phyloP scores from a whole-genome alignment of 179 eudicot species.

The Silene vulgaris region DNA sequence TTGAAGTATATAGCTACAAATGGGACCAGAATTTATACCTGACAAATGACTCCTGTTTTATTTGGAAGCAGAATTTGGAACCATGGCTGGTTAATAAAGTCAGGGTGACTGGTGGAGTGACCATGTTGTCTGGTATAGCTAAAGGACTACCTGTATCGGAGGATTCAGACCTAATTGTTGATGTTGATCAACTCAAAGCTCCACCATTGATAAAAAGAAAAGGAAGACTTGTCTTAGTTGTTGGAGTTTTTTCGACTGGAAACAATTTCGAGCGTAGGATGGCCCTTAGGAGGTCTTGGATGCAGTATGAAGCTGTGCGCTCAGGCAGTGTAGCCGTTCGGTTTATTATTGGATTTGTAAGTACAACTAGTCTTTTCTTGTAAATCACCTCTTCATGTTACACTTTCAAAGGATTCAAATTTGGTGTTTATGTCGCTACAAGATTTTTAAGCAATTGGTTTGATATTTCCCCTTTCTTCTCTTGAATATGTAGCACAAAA shows the following conservation, averaged over 20 bases:
- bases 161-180: slow-evolving; percentile 49
- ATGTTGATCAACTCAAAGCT: slow-evolving; percentile 59
- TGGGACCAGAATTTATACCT: neutral
- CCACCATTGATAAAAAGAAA: slow-evolving; percentile 46
- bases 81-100: slow-evolving; percentile 81
- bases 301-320: slow-evolving; percentile 89
- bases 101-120: slow-evolving; percentile 64
- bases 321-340: slow-evolving; percentile 78
- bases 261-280: slow-evolving; percentile 89
- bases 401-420: neutral
- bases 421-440: neutral
- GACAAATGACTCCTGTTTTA: neutral
- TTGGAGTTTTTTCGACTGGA: slow-evolving; percentile 83
- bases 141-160: slow-evolving; percentile 77
- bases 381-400: slow-evolving; percentile 1
- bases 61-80: slow-evolving; percentile 66
- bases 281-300: slow-evolving; percentile 97
- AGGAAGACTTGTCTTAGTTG: slow-evolving; percentile 51
- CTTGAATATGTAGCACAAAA: slow-evolving; percentile 58
- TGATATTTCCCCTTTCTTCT: slow-evolving; percentile 13
- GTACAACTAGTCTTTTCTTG: slow-evolving; percentile 26
- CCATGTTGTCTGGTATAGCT: slow-evolving; percentile 59
- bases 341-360: slow-evolving; percentile 85
- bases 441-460: neutral
- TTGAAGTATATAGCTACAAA: neutral